Conservation (phyloP, 2,329 filamentous ascomycete species). For the Ophiocordyceps sinensis region DNA sequence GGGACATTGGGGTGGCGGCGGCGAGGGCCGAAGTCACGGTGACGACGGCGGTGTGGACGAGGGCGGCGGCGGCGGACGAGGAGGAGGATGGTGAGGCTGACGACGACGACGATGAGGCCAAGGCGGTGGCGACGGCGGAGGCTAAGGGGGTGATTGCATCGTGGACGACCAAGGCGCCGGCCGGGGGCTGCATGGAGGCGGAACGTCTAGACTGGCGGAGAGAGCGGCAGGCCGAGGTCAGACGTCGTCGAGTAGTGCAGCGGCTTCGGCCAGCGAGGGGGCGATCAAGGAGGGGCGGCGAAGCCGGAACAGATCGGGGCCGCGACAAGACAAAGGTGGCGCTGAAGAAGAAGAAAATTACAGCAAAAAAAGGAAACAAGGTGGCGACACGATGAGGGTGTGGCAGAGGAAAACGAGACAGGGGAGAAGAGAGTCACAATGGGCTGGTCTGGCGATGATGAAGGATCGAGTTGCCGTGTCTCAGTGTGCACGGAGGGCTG, state of each 20-base stretch:
- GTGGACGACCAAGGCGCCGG: background rate
- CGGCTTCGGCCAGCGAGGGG: no score
- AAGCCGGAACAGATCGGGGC: no score
- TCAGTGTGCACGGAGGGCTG: no score
- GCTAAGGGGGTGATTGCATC: background rate
- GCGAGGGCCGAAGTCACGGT: constrained; percentile 8
- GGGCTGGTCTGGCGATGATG: no score
- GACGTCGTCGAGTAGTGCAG: background rate
- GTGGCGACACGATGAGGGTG: no score
- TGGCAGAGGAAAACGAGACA: no score
- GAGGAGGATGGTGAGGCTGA: background rate
- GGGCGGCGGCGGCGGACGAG: background rate
- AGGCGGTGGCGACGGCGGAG: constrained; percentile 1
- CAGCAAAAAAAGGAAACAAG: no score
- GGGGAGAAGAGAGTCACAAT: no score
- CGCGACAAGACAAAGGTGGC: no score
- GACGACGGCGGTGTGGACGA: constrained; percentile 1
- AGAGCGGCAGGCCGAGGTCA: background rate
- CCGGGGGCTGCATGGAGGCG: constrained; percentile 1
- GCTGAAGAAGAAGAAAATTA: no score
- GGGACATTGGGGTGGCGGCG: constrained; percentile 12
- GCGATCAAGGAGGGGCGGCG: no score
- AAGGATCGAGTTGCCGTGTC: no score
- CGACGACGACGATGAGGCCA: background rate
- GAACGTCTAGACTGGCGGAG: background rate